Evolutionary conservation across 495 filamentous ascomycete genomes (phyloP).

Genomic region (Neurospora sp.): DNA sequence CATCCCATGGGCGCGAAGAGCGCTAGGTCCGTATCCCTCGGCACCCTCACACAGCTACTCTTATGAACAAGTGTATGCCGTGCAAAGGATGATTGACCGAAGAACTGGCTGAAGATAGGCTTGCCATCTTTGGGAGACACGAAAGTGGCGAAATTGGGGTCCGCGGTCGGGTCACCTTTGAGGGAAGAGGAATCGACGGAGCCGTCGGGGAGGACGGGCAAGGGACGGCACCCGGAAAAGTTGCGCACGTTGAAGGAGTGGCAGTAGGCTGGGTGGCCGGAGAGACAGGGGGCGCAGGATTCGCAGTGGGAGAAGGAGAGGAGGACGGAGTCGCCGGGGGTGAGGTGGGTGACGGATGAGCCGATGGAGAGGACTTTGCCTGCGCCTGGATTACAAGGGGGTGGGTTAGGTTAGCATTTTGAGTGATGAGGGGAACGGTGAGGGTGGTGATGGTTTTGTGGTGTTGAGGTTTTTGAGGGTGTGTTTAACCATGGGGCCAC

Average conservation of each 20-base stretch:
- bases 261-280: slow-evolving; percentile 55
- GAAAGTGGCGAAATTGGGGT: neutral
- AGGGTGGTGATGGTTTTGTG: neutral
- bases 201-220: neutral
- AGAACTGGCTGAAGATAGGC: slow-evolving; percentile 55
- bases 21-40: slow-evolving; percentile 18
- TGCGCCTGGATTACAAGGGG: slow-evolving; percentile 40
- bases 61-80: slow-evolving; percentile 27
- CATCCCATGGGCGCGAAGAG: slow-evolving; percentile 36
- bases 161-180: neutral
- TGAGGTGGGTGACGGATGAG: slow-evolving; percentile 38
- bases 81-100: slow-evolving; percentile 32
- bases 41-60: slow-evolving; percentile 22
- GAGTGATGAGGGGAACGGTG: no score
- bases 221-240: slow-evolving; percentile 23
- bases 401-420: no score
- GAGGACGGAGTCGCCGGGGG: slow-evolving; percentile 51
- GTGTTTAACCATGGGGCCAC: no score
- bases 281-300: slow-evolving; percentile 48
- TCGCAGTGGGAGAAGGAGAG: slow-evolving; percentile 34
- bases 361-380: slow-evolving; percentile 54
- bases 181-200: neutral
- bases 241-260: slow-evolving; percentile 29
- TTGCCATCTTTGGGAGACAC: slow-evolving; percentile 13
- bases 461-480: neutral